phyloP scores from a whole-genome alignment of 768 basidiomycete genomes.

The Boletus pseudopeckii region DNA sequence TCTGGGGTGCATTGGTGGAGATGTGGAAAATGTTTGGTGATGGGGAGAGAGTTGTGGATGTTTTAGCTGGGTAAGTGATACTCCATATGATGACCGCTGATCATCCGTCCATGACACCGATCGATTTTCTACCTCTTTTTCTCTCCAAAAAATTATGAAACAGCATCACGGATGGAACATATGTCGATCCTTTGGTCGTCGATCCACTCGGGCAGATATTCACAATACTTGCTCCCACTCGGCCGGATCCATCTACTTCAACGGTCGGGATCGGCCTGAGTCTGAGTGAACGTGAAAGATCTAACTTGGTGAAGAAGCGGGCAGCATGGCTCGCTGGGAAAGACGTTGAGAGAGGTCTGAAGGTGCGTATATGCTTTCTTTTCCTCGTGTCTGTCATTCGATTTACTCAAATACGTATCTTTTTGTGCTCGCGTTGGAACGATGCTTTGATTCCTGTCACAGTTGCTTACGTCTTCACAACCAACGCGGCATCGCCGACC shows the following conservation, averaged over 20 bases:
- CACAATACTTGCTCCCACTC: conserved; percentile 17
- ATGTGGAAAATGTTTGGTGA: conserved; percentile 26
- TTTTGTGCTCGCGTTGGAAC: not conserved
- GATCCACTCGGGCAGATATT: conserved; percentile 31
- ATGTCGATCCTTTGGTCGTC: conserved; percentile 20
- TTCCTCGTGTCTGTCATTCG: not conserved
- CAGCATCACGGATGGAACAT: conserved; percentile 27
- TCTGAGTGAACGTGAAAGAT: conserved; percentile 41
- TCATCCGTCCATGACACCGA: not conserved
- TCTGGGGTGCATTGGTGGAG: conserved; percentile 27
- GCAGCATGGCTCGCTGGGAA: conserved; percentile 74
- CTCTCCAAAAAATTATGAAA: not conserved
- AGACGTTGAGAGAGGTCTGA: conserved; percentile 67
- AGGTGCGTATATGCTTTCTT: conserved; percentile 40
- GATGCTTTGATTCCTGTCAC: not conserved
- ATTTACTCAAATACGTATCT: not conserved
- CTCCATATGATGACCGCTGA: not conserved
- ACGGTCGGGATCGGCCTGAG: not conserved
- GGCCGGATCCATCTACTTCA: conserved; percentile 3
- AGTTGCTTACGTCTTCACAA: conserved; percentile 25
- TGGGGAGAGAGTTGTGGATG: conserved; percentile 18
- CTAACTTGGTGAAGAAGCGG: conserved; percentile 65
- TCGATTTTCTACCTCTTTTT: not conserved
- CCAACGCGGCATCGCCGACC: conserved; percentile 19
- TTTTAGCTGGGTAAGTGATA: conserved; percentile 25